Percentiles rank a stretch among this genome's conserved stretches.
These are phyloP conservation scores for Lachnellula subtilissima DNA, from an alignment of 2,329 filamentous ascomycete species.

Conservation along the genomic window DNA sequence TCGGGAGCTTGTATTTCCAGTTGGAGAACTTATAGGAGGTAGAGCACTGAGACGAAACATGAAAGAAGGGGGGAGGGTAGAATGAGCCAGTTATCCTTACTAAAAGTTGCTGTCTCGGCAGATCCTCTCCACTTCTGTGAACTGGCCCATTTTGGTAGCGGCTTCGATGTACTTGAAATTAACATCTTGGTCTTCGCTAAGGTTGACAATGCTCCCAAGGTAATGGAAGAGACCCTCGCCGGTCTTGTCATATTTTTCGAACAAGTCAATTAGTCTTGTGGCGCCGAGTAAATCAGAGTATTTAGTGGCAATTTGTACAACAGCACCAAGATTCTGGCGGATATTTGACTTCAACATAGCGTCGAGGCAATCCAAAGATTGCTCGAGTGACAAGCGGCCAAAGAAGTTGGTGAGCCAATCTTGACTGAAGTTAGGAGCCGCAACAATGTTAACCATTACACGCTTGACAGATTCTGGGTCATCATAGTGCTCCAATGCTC, in stretches of 20 bases:
- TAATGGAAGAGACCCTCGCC: conserved; percentile 98
- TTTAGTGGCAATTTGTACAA: conserved; percentile 94
- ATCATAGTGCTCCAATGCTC: conserved; percentile 91
- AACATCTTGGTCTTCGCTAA: conserved; percentile 91
- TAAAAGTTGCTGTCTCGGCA: conserved; percentile 71
- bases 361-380: conserved; percentile 88
- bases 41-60: no score
- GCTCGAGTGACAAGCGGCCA: conserved; percentile 88
- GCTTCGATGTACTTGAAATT: conserved; percentile 99
- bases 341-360: conserved; percentile 97
- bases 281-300: conserved; percentile 92
- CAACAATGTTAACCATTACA: conserved; percentile 75
- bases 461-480: conserved; percentile 88
- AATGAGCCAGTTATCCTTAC: no score
- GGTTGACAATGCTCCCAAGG: conserved; percentile 93
- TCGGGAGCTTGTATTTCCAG: no score
- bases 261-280: conserved; percentile 81
- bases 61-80: no score
- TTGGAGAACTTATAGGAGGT: no score
- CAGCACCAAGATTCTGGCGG: conserved; percentile 90
- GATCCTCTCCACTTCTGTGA: conserved; percentile 94
- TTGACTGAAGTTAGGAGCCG: conserved; percentile 76
- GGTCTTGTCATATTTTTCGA: conserved; percentile 90
- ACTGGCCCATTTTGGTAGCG: conserved; percentile 86
- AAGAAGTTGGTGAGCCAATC: conserved; percentile 95